phyloP scores from a whole-genome alignment of 2,329 filamentous ascomycete genomes.

The Aspergillus hortae region DNA sequence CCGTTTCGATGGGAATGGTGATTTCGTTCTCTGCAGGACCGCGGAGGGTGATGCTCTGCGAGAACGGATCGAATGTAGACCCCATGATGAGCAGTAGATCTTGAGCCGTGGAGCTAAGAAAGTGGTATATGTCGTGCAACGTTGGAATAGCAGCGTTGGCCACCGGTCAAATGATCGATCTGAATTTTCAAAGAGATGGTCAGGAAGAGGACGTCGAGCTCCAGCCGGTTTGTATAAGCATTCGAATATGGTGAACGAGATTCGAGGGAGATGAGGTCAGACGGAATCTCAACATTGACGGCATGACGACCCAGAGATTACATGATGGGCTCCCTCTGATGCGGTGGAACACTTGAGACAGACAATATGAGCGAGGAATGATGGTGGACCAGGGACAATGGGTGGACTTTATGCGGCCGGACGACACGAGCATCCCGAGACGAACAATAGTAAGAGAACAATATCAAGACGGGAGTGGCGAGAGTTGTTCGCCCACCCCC shows the following conservation, averaged over 20 bases:
- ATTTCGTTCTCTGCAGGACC: conserved; percentile 43
- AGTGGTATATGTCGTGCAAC: conserved; percentile 3
- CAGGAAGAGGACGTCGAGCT: neutral
- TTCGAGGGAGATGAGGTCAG: neutral
- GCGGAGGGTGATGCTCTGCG: conserved; percentile 50
- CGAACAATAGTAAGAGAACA: conserved; percentile 27
- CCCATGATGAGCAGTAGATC: conserved; percentile 8
- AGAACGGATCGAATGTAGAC: conserved; percentile 48
- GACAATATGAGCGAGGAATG: conserved; percentile 20
- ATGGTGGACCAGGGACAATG: conserved; percentile 8
- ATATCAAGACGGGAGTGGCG: conserved; percentile 18
- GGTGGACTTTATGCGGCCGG: conserved; percentile 1
- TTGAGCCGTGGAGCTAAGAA: neutral
- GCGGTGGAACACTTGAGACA: conserved; percentile 24
- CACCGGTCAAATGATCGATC: neutral
- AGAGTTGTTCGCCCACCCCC: neutral
- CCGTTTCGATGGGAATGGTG: conserved; percentile 36
- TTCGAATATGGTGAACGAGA: conserved; percentile 4
- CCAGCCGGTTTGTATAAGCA: conserved; percentile 10
- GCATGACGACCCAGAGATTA: conserved; percentile 2
- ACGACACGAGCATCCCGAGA: neutral
- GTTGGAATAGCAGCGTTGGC: neutral
- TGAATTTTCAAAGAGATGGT: neutral
- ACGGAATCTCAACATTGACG: neutral
- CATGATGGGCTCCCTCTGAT: conserved; percentile 9